Evolutionary conservation across 768 basidiomycete species (phyloP).

Genomic region (Boletus sp.): DNA sequence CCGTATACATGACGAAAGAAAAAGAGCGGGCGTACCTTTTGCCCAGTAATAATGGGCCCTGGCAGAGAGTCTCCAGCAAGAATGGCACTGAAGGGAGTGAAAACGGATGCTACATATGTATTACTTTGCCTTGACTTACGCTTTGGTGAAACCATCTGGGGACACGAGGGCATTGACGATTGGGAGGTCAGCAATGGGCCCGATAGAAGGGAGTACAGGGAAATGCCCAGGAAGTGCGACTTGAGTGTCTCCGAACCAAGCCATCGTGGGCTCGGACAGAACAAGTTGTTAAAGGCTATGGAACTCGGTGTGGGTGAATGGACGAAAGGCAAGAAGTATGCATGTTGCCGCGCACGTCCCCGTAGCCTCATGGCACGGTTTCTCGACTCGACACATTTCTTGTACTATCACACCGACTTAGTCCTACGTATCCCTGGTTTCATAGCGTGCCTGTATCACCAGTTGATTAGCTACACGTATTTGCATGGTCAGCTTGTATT

Average conservation of each 20-base stretch:
- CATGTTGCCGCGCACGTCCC: too few species aligned
- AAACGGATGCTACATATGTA: background rate
- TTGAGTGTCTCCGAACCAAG: conserved; percentile 2
- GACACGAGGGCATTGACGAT: conserved; percentile 15
- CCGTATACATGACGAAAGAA: background rate
- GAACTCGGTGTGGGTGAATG: background rate
- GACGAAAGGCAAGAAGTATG: background rate
- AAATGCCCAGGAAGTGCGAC: background rate
- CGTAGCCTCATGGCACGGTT: too few species aligned
- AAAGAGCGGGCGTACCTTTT: conserved; percentile 24
- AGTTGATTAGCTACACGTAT: too few species aligned
- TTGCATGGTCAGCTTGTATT: too few species aligned
- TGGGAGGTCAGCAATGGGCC: conserved; percentile 24
- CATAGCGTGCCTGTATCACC: too few species aligned
- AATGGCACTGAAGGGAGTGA: conserved; percentile 26
- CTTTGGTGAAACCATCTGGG: conserved; percentile 38
- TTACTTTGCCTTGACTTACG: conserved; percentile 7
- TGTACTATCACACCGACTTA: too few species aligned
- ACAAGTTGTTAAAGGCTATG: background rate
- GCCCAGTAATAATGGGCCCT: conserved; percentile 37
- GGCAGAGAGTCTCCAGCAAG: conserved; percentile 39
- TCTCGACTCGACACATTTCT: too few species aligned
- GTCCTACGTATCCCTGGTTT: too few species aligned
- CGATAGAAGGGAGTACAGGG: conserved; percentile 8
- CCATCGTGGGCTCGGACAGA: background rate